Evolutionary conservation across 164 flowering plant species (phyloP), one percentile per base, ranked within the genome.

Genomic region (Stephania japonica): DNA sequence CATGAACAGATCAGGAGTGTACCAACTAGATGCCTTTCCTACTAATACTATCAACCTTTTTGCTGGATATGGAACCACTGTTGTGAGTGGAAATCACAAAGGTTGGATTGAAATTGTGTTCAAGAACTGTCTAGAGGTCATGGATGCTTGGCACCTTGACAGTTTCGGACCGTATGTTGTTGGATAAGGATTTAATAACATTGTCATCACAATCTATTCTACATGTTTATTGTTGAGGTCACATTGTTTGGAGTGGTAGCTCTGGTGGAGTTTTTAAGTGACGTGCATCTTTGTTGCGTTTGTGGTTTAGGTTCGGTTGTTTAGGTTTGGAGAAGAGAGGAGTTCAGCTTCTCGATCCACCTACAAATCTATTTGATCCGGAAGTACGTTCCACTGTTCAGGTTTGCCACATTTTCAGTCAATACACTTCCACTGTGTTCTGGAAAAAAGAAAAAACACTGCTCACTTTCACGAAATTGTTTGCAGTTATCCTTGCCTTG

Each of bases 81-180:
- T 91, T 4, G 84, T 79, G 2, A 65, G 81, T 1, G 94, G 86
- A 14, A 69, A 24, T 3, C 88, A 88, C 79, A 88, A 84, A 73
- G 93, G 89, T 0, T 91, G 89, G 89, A 63, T 86, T 1, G 90
- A 91, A 59, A 75, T 87, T 9, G 86, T 90, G 14, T 83, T 91
- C 23, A 18, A 80, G 71, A 90, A 89, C 44, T 72, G 78, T 26
- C 53, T 81, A 12, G 63, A 71, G 9, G 78, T 62, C 21, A 84
- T 91, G 70, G 87, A 92, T 71, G 49, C 87, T 44, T 91, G 91
- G 91, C 97, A 91, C 59, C 73, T 90, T 4, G 94, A 91, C 50
- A 94, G 97, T 0, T 90, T 82, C 50, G 84, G 88, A 0, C 89
- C 90, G 81, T 87, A 78, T 43, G 90, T 84, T 4, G 94, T 91